Evolutionary conservation across 1,284 basidiomycete genomes (phyloP), one percentile per base, ranked within the genome.

Genomic region (Schizophyllum amplum): DNA sequence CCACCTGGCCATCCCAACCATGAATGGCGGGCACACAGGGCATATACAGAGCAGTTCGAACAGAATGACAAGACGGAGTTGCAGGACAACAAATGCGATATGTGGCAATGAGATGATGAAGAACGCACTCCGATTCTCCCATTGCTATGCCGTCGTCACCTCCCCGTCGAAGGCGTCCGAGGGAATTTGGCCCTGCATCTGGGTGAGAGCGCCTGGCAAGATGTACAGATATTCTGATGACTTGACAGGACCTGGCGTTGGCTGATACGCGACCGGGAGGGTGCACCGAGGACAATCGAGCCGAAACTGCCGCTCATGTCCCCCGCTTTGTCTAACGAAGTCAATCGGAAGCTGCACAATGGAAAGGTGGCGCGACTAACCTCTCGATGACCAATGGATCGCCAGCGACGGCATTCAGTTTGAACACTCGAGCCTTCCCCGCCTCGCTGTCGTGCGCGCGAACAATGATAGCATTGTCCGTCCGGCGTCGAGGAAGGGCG

Each of bases 181-280:
- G 5, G 89, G 89, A 24, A 90, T 72, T 67, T 91, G 86, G 22
- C 89, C 89, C 72, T 92, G 89, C 61, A 84, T 73, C 65, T 87
- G 85, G 24, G 87, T 89, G 55, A 92, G 75, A 22, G 89, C 84
- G 22, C 89, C 89, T 47, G 81, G 75, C 55, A 88, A 64, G 54
- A 92, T 80, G 67, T 91, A 92, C 52, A 91, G 64, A 68, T 81
- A 91, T 1, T 86, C 81, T 1, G 79, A 84, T 2, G 83, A 81
- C 72, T 89, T 90, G 33, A 76, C 73, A 24, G 88, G 87, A 1
- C 85, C 86, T 13, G 87, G 84, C 21, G 77, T 79, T 46, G 79
- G 75, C 68, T 92, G 89, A 68, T 92, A 92, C 50, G 80, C 89
- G 59, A 92, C 81, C 25, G 80, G 78, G 53, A 92, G 69, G 11